phyloP scores from a whole-genome alignment of 1,284 basidiomycete species.

The Sporisorium sorghi region DNA sequence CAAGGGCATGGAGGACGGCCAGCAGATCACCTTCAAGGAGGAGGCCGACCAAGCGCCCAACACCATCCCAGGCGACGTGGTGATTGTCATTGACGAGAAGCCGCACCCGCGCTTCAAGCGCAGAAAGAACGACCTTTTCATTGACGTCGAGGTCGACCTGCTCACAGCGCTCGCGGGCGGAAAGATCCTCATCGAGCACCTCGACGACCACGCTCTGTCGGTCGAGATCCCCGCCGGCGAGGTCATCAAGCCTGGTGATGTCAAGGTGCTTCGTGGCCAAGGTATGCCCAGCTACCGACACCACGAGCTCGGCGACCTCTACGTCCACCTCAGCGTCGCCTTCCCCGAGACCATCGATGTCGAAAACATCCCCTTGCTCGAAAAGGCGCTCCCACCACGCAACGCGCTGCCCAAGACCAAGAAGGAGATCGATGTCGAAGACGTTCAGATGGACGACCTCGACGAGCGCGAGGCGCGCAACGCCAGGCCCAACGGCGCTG shows the following conservation, averaged over 20 bases:
- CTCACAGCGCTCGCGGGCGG: conserved; percentile 94
- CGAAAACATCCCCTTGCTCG: conserved; percentile 79
- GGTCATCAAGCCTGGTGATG: conserved; percentile 88
- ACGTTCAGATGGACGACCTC: conserved; percentile 85
- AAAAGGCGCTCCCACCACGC: conserved; percentile 87
- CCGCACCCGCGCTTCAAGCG: conserved; percentile 90
- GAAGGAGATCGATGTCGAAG: conserved; percentile 79
- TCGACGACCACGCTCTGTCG: conserved; percentile 89
- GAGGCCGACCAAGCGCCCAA: conserved; percentile 96
- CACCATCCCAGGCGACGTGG: conserved; percentile 91
- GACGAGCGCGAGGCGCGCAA: conserved; percentile 79
- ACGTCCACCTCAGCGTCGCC: conserved; percentile 84
- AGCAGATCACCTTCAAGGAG: conserved; percentile 92
- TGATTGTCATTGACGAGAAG: conserved; percentile 97
- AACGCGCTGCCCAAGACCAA: conserved; percentile 78
- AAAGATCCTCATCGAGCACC: conserved; percentile 87
- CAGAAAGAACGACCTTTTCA: conserved; percentile 90
- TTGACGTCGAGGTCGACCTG: conserved; percentile 89
- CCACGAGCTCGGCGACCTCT: conserved; percentile 95
- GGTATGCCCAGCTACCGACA: conserved; percentile 99
- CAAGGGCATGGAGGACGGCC: conserved; percentile 98
- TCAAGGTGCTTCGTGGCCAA: conserved; percentile 92
- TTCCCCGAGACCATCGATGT: conserved; percentile 89
- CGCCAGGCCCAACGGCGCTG: conserved; percentile 65
- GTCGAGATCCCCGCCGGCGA: conserved; percentile 86